A percentile compares a stretch with the other conserved stretches of the same genome.
phyloP scores from a whole-genome alignment of 108 stramenopile genomes.

The Ochromonas danica region DNA sequence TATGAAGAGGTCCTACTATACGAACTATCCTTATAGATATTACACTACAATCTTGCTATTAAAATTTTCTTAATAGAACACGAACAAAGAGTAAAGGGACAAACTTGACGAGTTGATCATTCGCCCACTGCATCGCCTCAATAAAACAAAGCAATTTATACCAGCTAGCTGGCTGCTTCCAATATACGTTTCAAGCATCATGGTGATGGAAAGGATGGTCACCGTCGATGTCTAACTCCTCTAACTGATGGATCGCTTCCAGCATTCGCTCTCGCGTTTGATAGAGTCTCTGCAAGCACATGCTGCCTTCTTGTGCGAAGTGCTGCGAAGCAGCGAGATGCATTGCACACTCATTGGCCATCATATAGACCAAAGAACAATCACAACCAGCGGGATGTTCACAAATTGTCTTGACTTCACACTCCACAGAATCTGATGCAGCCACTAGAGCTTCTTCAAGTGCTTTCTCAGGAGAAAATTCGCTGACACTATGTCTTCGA shows the following conservation, averaged over 20 bases:
- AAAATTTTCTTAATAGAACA: too few species aligned
- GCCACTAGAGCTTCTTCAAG: not conserved
- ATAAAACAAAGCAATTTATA: too few species aligned
- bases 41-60: too few species aligned
- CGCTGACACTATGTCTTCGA: not conserved
- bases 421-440: not conserved
- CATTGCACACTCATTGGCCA: not conserved
- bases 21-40: too few species aligned
- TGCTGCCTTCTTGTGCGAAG: not conserved
- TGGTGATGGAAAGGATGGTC: too few species aligned
- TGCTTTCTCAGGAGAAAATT: not conserved
- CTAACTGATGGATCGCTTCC: not conserved
- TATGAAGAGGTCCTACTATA: too few species aligned
- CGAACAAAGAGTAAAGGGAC: too few species aligned
- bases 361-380: not conserved
- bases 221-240: not conserved
- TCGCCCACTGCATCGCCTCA: too few species aligned
- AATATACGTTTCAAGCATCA: too few species aligned
- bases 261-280: not conserved
- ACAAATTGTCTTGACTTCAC: not conserved
- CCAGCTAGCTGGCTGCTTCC: too few species aligned
- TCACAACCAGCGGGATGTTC: not conserved
- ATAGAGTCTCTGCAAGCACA: not conserved
- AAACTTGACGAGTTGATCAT: too few species aligned
- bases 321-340: slow-evolving; percentile 6